These are phyloP conservation scores for Dendrobium nobile DNA, from an alignment of 106 monocot genomes.

Conservation along the genomic window DNA sequence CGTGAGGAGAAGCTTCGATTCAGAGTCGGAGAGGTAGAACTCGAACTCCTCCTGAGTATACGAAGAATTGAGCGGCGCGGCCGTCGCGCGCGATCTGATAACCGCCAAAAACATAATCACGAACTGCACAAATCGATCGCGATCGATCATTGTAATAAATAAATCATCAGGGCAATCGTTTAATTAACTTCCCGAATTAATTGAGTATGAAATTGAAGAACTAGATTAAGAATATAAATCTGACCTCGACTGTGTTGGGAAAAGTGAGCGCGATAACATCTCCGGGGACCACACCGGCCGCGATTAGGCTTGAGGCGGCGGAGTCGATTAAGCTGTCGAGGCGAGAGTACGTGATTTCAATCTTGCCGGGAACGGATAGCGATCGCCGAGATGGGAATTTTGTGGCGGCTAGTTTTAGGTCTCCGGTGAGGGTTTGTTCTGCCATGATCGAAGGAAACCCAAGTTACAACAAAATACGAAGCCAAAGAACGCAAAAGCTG, in stretches of 20 bases:
- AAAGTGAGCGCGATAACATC: constrained; percentile 86
- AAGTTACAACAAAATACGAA: too few species aligned
- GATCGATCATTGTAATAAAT: neutral
- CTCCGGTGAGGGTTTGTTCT: constrained; percentile 54
- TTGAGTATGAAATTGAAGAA: neutral
- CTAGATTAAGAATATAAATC: neutral
- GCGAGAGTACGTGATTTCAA: constrained; percentile 47
- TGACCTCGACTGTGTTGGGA: constrained; percentile 86
- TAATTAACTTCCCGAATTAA: neutral
- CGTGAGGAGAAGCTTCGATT: constrained; percentile 59
- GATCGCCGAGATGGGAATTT: constrained; percentile 44
- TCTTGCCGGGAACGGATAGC: constrained; percentile 39
- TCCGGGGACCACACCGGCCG: constrained; percentile 48
- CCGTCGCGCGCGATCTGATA: constrained; percentile 58
- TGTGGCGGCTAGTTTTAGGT: constrained; percentile 38
- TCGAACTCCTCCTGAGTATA: constrained; percentile 92
- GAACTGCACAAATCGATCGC: constrained; percentile 26
- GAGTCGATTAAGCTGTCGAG: constrained; percentile 54
- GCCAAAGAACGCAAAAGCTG: too few species aligned
- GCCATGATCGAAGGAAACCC: constrained; percentile 11
- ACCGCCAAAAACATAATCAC: constrained; percentile 83
- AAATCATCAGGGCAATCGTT: neutral
- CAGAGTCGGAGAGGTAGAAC: constrained; percentile 95
- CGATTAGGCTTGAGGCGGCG: constrained; percentile 41
- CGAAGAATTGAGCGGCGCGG: constrained; percentile 76